These are phyloP conservation scores for Colletotrichum kahawae DNA, from an alignment of 2,329 filamentous ascomycete genomes.

Conservation along the genomic window DNA sequence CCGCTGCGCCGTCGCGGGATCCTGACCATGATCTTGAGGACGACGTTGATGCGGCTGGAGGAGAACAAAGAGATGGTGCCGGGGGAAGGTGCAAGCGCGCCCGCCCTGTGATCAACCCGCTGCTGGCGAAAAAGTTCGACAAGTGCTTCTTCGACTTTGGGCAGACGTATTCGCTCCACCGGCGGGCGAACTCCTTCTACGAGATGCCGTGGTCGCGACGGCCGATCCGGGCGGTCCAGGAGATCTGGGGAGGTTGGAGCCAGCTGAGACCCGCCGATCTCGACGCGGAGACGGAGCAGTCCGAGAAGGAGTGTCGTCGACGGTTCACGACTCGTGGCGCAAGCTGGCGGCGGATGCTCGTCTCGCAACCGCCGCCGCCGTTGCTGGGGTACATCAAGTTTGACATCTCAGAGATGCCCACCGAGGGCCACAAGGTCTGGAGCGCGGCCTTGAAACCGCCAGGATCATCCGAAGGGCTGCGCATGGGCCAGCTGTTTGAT, in stretches of 20 bases:
- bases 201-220: constrained; percentile 1
- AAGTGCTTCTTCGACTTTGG: constrained; percentile 22
- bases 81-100: not conserved
- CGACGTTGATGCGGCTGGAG: not conserved
- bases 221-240: not conserved
- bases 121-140: constrained; percentile 11
- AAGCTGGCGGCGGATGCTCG: constrained; percentile 28
- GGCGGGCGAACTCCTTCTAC: constrained; percentile 14
- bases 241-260: constrained; percentile 10
- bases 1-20: not conserved
- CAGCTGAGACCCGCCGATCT: not conserved
- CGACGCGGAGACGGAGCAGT: not conserved
- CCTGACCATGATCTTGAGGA: not conserved
- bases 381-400: constrained; percentile 4
- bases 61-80: not conserved
- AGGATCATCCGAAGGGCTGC: not conserved
- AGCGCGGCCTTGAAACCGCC: not conserved
- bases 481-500: constrained; percentile 26
- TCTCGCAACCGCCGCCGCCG: constrained; percentile 23
- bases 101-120: not conserved
- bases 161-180: constrained; percentile 5
- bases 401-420: not conserved
- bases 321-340: constrained; percentile 20
- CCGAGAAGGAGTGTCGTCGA: not conserved
- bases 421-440: not conserved